These are phyloP conservation scores for Blastomyces percursus DNA, from an alignment of 2,329 filamentous ascomycete species.

Conservation along the genomic window DNA sequence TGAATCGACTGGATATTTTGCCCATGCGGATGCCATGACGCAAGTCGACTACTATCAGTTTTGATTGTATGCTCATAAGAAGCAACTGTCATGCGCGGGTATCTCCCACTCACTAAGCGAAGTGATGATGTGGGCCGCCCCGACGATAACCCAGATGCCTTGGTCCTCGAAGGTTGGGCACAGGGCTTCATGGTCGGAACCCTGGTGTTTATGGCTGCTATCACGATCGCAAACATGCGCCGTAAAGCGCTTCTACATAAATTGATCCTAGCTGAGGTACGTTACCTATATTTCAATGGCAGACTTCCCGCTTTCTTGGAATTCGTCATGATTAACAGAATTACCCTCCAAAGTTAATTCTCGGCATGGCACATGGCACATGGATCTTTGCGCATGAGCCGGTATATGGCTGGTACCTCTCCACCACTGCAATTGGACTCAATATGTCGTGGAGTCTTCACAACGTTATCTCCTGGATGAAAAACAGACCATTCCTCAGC, in stretches of 20 bases:
- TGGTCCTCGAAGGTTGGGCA: constrained; percentile 39
- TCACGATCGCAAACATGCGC: constrained; percentile 43
- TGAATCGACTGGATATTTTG: background rate
- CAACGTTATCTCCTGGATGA: constrained; percentile 58
- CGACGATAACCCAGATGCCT: constrained; percentile 20
- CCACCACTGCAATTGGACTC: constrained; percentile 48
- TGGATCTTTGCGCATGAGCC: constrained; percentile 49
- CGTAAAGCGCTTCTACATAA: constrained; percentile 40
- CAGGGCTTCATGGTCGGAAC: constrained; percentile 42
- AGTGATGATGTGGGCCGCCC: constrained; percentile 9
- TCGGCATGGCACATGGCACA: constrained; percentile 47
- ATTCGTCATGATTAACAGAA: background rate
- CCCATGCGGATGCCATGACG: background rate
- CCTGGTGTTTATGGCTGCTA: constrained; percentile 39
- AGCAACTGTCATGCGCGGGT: background rate
- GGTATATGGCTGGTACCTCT: constrained; percentile 54
- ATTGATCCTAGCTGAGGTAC: constrained; percentile 40
- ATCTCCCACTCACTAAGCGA: constrained; percentile 1
- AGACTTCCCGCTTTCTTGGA: background rate
- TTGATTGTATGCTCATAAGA: background rate
- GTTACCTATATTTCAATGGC: constrained; percentile 2
- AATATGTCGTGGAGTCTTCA: constrained; percentile 55
- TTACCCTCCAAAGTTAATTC: constrained; percentile 35
- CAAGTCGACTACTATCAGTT: background rate
- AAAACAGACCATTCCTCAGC: constrained; percentile 50